A percentile compares a stretch with the other conserved stretches of the same genome.
Conservation (phyloP, 345 rosid genomes). For the Linum usitatissimum region DNA sequence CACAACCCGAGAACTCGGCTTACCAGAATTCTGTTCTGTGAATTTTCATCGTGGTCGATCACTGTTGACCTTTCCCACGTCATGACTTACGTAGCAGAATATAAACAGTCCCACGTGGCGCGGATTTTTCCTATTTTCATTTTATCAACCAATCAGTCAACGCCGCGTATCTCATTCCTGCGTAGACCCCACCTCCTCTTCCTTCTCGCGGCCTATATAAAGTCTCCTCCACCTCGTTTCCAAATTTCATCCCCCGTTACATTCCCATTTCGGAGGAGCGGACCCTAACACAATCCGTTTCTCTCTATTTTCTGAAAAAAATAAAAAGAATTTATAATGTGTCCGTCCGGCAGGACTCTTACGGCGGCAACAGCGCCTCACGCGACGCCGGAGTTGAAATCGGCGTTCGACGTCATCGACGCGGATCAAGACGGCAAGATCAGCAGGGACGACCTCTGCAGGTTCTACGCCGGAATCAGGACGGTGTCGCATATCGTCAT, state of each 20-base stretch:
- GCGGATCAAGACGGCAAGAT: slow-evolving; percentile 6
- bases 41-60: too few species aligned
- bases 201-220: not conserved
- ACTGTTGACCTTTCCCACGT: not conserved
- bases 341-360: slow-evolving; percentile 6
- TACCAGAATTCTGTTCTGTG: too few species aligned
- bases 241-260: not conserved
- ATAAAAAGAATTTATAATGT: not conserved
- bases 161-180: not conserved
- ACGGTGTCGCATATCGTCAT: too few species aligned
- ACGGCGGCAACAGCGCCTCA: not conserved
- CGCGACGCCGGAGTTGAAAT: not conserved
- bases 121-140: not conserved
- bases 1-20: too few species aligned
- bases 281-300: not conserved
- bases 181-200: not conserved
- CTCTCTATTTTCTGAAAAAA: not conserved
- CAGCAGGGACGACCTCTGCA: slow-evolving; percentile 6
- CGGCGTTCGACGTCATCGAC: slow-evolving; percentile 7
- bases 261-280: not conserved
- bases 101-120: not conserved
- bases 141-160: not conserved
- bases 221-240: too few species aligned
- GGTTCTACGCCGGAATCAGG: not conserved
- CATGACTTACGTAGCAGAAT: not conserved